These are phyloP conservation scores for Pterocarpus santalinus DNA, from an alignment of 306 rosid genomes.

Conservation along the genomic window DNA sequence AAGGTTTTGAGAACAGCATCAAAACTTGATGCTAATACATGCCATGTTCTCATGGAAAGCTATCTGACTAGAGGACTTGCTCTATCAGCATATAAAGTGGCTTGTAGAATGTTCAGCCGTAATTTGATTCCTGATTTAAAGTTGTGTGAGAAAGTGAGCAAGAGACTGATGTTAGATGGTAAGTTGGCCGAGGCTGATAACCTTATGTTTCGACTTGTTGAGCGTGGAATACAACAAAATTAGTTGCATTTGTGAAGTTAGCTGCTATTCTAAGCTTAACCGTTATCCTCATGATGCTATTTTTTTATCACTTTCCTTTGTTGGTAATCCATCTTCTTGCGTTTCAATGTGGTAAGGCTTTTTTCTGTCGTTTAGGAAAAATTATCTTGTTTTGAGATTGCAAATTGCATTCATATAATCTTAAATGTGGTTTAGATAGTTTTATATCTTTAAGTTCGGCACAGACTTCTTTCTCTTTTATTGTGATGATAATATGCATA, in stretches of 20 bases:
- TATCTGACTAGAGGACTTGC: slow-evolving; percentile 70
- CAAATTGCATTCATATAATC: slow-evolving; percentile 19
- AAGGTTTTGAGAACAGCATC: slow-evolving; percentile 93
- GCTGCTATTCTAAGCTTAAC: slow-evolving; percentile 42
- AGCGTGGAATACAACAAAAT: slow-evolving; percentile 69
- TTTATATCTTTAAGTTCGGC: background rate
- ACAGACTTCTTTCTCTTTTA: background rate
- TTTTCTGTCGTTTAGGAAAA: background rate
- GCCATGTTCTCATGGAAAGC: slow-evolving; percentile 81
- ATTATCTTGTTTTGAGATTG: slow-evolving; percentile 21
- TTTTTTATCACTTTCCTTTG: slow-evolving; percentile 31
- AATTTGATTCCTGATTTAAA: slow-evolving; percentile 85
- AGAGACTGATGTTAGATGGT: slow-evolving; percentile 67
- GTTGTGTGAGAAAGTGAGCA: slow-evolving; percentile 80
- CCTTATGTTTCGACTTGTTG: slow-evolving; percentile 81
- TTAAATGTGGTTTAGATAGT: slow-evolving; percentile 1
- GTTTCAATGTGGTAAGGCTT: background rate
- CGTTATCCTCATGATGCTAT: background rate
- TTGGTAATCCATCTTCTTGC: slow-evolving; percentile 30
- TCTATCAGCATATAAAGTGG: slow-evolving; percentile 82
- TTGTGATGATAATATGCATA: background rate
- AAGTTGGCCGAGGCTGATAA: slow-evolving; percentile 77
- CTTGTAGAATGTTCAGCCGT: slow-evolving; percentile 82
- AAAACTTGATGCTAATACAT: slow-evolving; percentile 75
- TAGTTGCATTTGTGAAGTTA: slow-evolving; percentile 47